Base-by-base conservation (phyloP, 441 rosid genomes). In the Erysimum pusillum region DNA sequence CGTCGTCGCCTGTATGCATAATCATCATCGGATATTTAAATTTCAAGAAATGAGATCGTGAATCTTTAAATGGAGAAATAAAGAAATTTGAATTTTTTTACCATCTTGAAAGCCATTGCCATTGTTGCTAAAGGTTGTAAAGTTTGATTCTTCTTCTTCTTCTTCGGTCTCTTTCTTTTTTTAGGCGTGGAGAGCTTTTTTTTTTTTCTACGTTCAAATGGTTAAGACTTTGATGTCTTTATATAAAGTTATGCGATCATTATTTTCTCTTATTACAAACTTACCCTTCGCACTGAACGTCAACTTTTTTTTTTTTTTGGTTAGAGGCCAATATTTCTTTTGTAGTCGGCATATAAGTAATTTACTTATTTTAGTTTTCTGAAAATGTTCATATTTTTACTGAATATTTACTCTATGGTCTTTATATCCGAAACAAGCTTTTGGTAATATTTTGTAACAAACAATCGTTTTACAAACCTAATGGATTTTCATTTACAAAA, bases 101-200 rank as follows among this genome's bases (percentile, higher is more conserved):
- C 98, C 98, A 94, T 94, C 83, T 91, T 89, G 89, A 91, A 91
- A 83, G 98, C 97, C 98, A 90, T 94, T 25, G 98, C 98, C 98
- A 91, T 93, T 81, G 79, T 63, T 85, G 89, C 52, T 81, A 42
- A 44, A 22, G 56, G 38, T 44, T 45, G 1, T 53, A 62, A 45
- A 45, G 36, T 45, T 18, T 35, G 59, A 36, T 17, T 38, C 35
- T 72, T 61, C 64, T 45, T 75, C 68, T 41, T 52, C 48, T 41
- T 52, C 48, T 71, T 66, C 22, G 57, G 18, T 69, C 49, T 70
- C 18, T 63, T 45, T 71, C 14, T 31, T 17, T 41, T 57, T 34
- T 22, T 7, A 17, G 12, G 75, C 59, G 64, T 76, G 39, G 22
- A 38, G 67, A 34, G 64, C 63, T 17, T 36, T 36, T 17, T 51